Evolutionary conservation across 2,329 filamentous ascomycete species (phyloP).

Genomic region (Lachnellula occidentalis): DNA sequence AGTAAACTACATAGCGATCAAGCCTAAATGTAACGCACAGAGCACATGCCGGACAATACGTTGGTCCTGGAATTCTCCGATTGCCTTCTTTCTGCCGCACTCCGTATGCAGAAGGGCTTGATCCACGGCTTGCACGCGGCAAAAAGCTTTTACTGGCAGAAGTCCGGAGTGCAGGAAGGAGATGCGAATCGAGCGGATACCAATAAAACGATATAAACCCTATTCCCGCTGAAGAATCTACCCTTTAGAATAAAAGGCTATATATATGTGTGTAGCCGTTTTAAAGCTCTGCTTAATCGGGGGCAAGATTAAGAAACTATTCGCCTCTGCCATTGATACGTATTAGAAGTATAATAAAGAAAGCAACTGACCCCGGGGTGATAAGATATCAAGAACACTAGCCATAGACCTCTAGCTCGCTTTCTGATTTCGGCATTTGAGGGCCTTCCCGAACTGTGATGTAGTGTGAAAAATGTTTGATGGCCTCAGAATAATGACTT

Average conservation of each 20-base stretch:
- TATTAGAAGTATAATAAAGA: too few species aligned
- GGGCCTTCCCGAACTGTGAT: too few species aligned
- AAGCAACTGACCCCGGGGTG: too few species aligned
- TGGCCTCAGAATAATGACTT: not conserved
- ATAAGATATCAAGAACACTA: too few species aligned
- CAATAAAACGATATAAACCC: not conserved
- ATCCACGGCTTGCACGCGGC: slow-evolving; percentile 17
- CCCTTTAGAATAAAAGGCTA: slow-evolving; percentile 1
- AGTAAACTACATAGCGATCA: slow-evolving; percentile 16
- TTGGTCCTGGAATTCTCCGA: slow-evolving; percentile 25
- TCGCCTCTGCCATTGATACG: not conserved
- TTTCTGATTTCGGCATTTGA: too few species aligned
- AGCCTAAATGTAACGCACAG: slow-evolving; percentile 24
- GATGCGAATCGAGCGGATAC: not conserved
- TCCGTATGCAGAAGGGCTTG: slow-evolving; percentile 9
- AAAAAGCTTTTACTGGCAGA: slow-evolving; percentile 21
- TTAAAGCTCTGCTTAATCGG: slow-evolving; percentile 15
- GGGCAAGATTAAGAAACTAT: not conserved
- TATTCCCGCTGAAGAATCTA: too few species aligned
- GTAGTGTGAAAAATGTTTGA: not conserved
- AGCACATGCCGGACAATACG: slow-evolving; percentile 19
- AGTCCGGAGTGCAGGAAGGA: slow-evolving; percentile 23
- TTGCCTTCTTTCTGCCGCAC: slow-evolving; percentile 21
- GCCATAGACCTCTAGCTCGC: too few species aligned
- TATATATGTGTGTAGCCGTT: slow-evolving; percentile 15